These are phyloP conservation scores for Candida berthetii DNA, from an alignment of 805 yeast genomes.

Conservation along the genomic window DNA sequence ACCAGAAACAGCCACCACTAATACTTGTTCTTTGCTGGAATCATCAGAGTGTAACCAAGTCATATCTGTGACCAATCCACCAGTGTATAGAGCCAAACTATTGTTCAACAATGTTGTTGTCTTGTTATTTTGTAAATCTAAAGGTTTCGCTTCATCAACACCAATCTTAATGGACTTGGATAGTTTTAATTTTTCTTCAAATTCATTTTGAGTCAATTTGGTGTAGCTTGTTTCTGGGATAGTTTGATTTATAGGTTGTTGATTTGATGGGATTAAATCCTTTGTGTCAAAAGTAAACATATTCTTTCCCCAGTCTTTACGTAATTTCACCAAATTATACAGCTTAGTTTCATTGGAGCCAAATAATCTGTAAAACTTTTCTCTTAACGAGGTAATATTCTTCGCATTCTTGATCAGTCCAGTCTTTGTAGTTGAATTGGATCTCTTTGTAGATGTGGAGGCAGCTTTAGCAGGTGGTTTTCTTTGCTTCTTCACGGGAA, in stretches of 20 bases:
- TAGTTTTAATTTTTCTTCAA: slow-evolving; percentile 18
- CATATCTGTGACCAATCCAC: slow-evolving; percentile 45
- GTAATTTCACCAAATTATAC: slow-evolving; percentile 33
- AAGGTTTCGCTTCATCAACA: too few species aligned
- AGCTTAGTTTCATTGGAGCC: slow-evolving; percentile 44
- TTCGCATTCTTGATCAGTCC: slow-evolving; percentile 15
- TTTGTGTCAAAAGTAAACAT: slow-evolving; percentile 36
- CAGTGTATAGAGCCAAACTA: slow-evolving; percentile 39
- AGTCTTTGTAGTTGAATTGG: slow-evolving; percentile 10
- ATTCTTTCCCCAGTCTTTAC: slow-evolving; percentile 43
- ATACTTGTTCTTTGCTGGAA: slow-evolving; percentile 23
- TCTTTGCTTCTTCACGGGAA: slow-evolving; percentile 1
- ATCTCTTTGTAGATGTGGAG: slow-evolving; percentile 1
- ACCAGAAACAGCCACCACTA: slow-evolving; percentile 47
- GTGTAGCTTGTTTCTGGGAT: slow-evolving; percentile 9
- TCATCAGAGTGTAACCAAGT: slow-evolving; percentile 38
- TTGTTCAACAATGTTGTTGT: slow-evolving; percentile 13
- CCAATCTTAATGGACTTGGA: too few species aligned
- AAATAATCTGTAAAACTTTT: slow-evolving; percentile 35
- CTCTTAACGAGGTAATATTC: slow-evolving; percentile 32
- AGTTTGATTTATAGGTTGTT: not conserved
- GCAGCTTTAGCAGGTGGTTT: too few species aligned
- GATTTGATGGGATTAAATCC: slow-evolving; percentile 17
- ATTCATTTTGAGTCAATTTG: slow-evolving; percentile 16
- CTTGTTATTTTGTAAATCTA: too few species aligned